Evolutionary conservation across 169 alveolate genomes (phyloP).

Genomic region (Plasmodium berghei): DNA sequence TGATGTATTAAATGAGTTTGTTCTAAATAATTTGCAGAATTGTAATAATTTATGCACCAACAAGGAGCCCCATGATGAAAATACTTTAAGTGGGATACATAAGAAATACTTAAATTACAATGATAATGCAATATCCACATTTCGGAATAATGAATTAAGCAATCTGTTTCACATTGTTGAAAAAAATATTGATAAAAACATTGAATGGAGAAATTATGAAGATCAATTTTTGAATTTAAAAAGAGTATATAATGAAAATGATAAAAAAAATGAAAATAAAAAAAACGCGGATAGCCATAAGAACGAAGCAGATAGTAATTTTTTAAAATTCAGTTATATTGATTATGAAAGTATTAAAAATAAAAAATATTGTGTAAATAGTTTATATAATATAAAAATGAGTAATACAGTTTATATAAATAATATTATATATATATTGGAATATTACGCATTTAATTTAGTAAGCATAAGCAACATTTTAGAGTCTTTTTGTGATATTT

Average conservation of each 20-base stretch:
- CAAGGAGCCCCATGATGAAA: neutral
- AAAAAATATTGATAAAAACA: conserved; percentile 34
- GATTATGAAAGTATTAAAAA: conserved; percentile 77
- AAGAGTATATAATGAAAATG: conserved; percentile 20
- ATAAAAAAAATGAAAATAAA: conserved; percentile 4
- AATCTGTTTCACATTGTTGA: conserved; percentile 33
- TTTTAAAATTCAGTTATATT: conserved; percentile 70
- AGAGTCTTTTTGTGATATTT: conserved; percentile 50
- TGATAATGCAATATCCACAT: neutral
- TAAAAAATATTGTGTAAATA: conserved; percentile 56
- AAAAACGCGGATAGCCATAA: neutral
- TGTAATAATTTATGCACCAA: neutral
- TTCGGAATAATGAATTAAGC: neutral
- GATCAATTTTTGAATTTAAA: conserved; percentile 36
- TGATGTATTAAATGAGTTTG: conserved; percentile 29
- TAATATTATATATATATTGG: conserved; percentile 66
- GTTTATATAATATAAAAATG: conserved; percentile 70
- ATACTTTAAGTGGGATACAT: neutral
- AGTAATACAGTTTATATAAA: conserved; percentile 44
- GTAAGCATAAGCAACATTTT: conserved; percentile 32
- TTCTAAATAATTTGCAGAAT: neutral
- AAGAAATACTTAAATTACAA: conserved; percentile 5
- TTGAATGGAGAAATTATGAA: conserved; percentile 32
- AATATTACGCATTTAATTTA: conserved; percentile 69
- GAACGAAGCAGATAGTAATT: conserved; percentile 20